A percentile compares a stretch with the other conserved stretches of the same genome.
Evolutionary conservation across 345 rosid species (phyloP).

Genomic region (Carallia pectinifolia): DNA sequence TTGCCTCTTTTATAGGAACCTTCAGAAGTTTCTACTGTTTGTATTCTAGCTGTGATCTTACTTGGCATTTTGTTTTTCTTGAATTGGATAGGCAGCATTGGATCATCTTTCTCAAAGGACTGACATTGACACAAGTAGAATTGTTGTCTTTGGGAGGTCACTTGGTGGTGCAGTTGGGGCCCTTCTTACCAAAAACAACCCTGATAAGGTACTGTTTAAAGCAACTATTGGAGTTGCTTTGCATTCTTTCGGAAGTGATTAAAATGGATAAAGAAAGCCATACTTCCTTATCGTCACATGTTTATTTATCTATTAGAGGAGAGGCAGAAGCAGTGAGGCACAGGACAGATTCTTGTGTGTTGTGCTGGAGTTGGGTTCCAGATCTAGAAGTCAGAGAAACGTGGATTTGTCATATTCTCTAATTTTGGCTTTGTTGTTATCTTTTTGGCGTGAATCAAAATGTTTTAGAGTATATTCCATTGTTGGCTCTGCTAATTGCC

Average conservation of each 20-base stretch:
- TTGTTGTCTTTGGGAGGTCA: slow-evolving; percentile 94
- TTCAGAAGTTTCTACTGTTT: slow-evolving; percentile 10
- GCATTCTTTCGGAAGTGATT: neutral
- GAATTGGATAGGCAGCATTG: slow-evolving; percentile 75
- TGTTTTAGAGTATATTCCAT: neutral
- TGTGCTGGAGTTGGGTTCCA: no score
- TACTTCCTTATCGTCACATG: no score
- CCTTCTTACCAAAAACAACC: slow-evolving; percentile 82
- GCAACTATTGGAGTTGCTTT: neutral
- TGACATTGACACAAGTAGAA: slow-evolving; percentile 88
- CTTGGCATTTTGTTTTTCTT: slow-evolving; percentile 14
- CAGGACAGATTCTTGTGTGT: no score
- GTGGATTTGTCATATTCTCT: neutral
- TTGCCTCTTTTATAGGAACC: slow-evolving; percentile 8
- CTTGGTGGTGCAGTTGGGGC: slow-evolving; percentile 99
- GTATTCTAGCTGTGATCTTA: slow-evolving; percentile 11
- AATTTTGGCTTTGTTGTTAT: neutral
- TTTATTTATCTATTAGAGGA: no score
- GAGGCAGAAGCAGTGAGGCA: no score
- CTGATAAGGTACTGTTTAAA: slow-evolving; percentile 61
- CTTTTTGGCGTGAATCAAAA: neutral
- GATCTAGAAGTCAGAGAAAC: neutral
- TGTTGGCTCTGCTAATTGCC: neutral
- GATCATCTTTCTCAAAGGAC: slow-evolving; percentile 86
- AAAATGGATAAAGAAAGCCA: no score